Conservation (phyloP, 1,284 basidiomycete species). For the Testicularia cyperi region DNA sequence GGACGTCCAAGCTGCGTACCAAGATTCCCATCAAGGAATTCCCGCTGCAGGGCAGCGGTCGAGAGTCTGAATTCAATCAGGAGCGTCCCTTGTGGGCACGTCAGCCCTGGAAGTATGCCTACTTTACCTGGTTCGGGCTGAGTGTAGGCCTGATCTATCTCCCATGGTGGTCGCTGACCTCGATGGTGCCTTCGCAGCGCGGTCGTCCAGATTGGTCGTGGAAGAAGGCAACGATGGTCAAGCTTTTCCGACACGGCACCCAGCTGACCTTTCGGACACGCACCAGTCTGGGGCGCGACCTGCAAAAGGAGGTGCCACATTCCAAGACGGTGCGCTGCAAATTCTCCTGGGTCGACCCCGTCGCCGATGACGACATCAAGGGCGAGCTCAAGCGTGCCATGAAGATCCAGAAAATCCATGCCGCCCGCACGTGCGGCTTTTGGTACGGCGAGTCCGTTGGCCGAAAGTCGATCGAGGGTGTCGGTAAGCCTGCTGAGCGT, state of each 20-base stretch:
- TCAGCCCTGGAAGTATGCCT: conserved; percentile 49
- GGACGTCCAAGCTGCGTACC: conserved; percentile 31
- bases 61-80: conserved; percentile 46
- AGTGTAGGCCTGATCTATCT: conserved; percentile 42
- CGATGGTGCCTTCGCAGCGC: conserved; percentile 25
- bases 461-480: conserved; percentile 3
- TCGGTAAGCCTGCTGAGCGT: conserved; percentile 25
- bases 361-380: conserved; percentile 25
- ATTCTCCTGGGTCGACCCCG: conserved; percentile 47
- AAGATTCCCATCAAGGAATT: conserved; percentile 48
- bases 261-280: conserved; percentile 50
- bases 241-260: conserved; percentile 45
- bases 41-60: conserved; percentile 48
- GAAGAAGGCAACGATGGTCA: conserved; percentile 49
- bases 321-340: conserved; percentile 43
- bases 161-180: conserved; percentile 41
- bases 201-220: conserved; percentile 48
- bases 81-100: conserved; percentile 46
- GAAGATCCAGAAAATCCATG: conserved; percentile 30
- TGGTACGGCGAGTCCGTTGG: conserved; percentile 40
- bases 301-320: conserved; percentile 46
- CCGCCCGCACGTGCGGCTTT: conserved; percentile 44
- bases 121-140: conserved; percentile 51
- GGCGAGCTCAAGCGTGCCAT: conserved; percentile 50
- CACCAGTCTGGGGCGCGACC: conserved; percentile 38